phyloP scores from a whole-genome alignment of 2,329 filamentous ascomycete genomes.

The Coniella lustricola region DNA sequence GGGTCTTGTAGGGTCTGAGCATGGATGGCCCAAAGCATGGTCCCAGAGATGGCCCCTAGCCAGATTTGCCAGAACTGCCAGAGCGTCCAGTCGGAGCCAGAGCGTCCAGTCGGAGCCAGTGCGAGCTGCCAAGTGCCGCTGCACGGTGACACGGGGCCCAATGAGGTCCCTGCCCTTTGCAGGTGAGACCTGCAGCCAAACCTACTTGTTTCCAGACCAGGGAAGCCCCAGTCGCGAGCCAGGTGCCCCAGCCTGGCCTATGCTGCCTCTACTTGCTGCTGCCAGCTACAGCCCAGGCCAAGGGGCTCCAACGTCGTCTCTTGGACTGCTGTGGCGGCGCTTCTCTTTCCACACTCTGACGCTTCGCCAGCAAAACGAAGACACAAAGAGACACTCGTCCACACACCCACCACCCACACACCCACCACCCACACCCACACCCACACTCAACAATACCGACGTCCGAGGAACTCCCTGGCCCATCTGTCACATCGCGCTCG shows the following conservation, averaged over 20 bases:
- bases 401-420: neutral
- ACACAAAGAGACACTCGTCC: constrained; percentile 1
- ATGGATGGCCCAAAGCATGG: neutral
- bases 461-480: neutral
- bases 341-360: neutral
- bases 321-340: neutral
- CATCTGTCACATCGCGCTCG: constrained; percentile 7
- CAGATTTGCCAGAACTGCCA: too few species aligned
- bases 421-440: neutral
- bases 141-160: constrained; percentile 14
- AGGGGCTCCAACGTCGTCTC: constrained; percentile 8
- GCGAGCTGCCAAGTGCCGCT: constrained; percentile 5
- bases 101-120: constrained; percentile 3
- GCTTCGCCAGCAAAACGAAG: neutral
- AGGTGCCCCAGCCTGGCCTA: too few species aligned
- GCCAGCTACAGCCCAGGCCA: too few species aligned
- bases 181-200: constrained; percentile 3
- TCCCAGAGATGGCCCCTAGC: neutral
- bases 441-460: neutral
- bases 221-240: too few species aligned
- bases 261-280: too few species aligned
- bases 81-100: constrained; percentile 2
- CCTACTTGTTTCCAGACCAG: constrained; percentile 7
- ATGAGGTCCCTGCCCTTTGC: constrained; percentile 9
- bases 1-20: neutral